Conservation (phyloP, 108 stramenopile genomes). For the Craspedostauros australis region DNA sequence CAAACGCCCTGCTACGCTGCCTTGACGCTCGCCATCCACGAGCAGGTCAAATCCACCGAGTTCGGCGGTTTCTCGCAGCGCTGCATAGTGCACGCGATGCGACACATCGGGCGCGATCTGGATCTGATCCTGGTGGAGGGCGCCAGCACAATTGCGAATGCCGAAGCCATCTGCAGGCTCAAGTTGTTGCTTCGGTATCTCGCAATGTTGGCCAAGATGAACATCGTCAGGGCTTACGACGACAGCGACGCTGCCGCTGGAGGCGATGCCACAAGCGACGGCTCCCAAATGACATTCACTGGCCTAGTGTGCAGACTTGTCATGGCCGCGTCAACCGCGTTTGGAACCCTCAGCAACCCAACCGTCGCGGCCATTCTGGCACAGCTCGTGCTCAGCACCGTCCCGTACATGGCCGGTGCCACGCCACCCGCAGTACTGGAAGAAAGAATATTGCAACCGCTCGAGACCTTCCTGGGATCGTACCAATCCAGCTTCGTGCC, state of each 20-base stretch:
- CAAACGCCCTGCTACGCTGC: constrained; percentile 77
- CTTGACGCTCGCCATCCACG: constrained; percentile 65
- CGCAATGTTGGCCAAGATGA: constrained; percentile 50
- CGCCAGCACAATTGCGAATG: not conserved
- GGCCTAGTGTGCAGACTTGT: constrained; percentile 20
- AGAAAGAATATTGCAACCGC: constrained; percentile 15
- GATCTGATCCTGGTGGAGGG: constrained; percentile 28
- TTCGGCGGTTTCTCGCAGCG: constrained; percentile 49
- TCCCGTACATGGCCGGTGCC: constrained; percentile 46
- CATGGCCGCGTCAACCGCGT: constrained; percentile 13
- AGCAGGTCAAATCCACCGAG: constrained; percentile 12
- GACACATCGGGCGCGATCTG: constrained; percentile 49
- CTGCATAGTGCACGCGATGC: constrained; percentile 47
- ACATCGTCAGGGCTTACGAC: constrained; percentile 33
- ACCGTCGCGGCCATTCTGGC: constrained; percentile 31
- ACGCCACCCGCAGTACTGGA: constrained; percentile 19
- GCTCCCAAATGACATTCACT: constrained; percentile 16
- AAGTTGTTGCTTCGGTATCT: constrained; percentile 66
- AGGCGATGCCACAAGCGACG: constrained; percentile 8
- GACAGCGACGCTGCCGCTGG: too few species aligned
- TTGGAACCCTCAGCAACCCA: constrained; percentile 3
- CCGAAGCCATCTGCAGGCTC: constrained; percentile 23
- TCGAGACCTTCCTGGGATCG: constrained; percentile 16
- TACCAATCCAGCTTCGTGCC: constrained; percentile 63
- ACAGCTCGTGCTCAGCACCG: constrained; percentile 43